Base-by-base conservation (phyloP, 2,329 filamentous ascomycete genomes). In the Nothopassalora personata region DNA sequence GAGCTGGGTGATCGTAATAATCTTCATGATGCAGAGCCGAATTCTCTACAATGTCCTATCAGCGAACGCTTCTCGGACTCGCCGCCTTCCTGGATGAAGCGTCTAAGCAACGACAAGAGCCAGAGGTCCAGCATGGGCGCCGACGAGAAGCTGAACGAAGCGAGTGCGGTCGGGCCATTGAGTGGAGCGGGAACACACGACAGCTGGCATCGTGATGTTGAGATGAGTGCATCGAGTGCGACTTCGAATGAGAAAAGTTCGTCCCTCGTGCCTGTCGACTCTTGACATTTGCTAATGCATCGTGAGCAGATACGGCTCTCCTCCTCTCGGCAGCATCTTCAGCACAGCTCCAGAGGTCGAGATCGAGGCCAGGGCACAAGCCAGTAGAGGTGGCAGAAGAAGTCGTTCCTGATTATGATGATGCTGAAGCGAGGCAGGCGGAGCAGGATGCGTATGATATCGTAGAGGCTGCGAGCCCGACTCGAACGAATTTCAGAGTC, bases 1-100 rank as follows among this genome's bases (percentile, higher is more conserved):
- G 49, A 51, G 10, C 49, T 51, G 7, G 19, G 30, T n/a, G 49
- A 51, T 18, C 23, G 23, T 19, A 49, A 11, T 10, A 49, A 27
- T 9, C 4, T 2, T 4, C 3, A 49, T 18, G 9, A 28, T 18
- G 34, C 23, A 34, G 30, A 51, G 3, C 10, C 27, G 10, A 51
- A 11, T 1, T n/a, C 11, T 19, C 49, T 51, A 10, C 49, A 51
- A 30, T 15, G 8, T n/a, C 49, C 49, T 4, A 19, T 34, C 27
- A 51, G 49, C n/a, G 49, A 31, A 18, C 49, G 49, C 11, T 51
- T 51, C 49, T 51, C 49, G 13, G 49, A 51, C 49, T 51, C 49
- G 5, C 49, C 49, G 11, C 49, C 49, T 10, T 30, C 23, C 49
- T 51, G 49, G 49, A 51, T 51, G 49, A 51, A 51, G 49, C 27